Conservation (phyloP, 2,329 filamentous ascomycete species). For the Amesomyces nigricolor region DNA sequence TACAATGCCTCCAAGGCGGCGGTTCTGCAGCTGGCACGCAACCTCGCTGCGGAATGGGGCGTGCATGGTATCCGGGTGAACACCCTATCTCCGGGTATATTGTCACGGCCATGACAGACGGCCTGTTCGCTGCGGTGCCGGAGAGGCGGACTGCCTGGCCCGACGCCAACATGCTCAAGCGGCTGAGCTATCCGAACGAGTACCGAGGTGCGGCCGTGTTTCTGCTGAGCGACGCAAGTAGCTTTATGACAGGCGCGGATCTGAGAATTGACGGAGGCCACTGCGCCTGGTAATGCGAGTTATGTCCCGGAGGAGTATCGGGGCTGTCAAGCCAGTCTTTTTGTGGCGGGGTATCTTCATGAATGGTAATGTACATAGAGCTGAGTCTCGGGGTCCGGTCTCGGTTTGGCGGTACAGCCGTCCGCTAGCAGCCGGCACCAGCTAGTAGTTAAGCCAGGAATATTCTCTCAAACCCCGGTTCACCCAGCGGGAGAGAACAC, state of each 20-base stretch:
- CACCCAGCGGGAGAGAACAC: slow-evolving; percentile 36
- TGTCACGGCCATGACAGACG: slow-evolving; percentile 75
- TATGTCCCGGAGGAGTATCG: not conserved
- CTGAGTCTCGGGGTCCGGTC: not conserved
- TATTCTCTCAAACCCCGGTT: not conserved
- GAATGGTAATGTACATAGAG: slow-evolving; percentile 17
- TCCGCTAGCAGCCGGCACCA: not conserved
- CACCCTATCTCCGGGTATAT: slow-evolving; percentile 79
- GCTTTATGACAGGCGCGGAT: slow-evolving; percentile 66
- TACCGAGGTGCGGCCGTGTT: slow-evolving; percentile 67
- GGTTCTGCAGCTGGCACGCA: slow-evolving; percentile 65
- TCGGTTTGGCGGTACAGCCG: not conserved
- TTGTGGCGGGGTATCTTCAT: slow-evolving; percentile 13
- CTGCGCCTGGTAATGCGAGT: slow-evolving; percentile 46
- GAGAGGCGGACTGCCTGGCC: slow-evolving; percentile 66
- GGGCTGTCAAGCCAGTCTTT: not conserved
- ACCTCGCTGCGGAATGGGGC: slow-evolving; percentile 69
- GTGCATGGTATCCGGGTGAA: slow-evolving; percentile 70
- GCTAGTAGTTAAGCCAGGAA: slow-evolving; percentile 2
- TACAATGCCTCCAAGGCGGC: slow-evolving; percentile 75
- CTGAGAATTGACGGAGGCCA: slow-evolving; percentile 69
- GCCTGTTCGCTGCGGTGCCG: slow-evolving; percentile 69
- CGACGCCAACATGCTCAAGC: slow-evolving; percentile 76
- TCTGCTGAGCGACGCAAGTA: slow-evolving; percentile 60
- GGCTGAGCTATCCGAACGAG: slow-evolving; percentile 61